Conservation (phyloP, 495 filamentous ascomycete genomes). For the Podospora anserina region DNA sequence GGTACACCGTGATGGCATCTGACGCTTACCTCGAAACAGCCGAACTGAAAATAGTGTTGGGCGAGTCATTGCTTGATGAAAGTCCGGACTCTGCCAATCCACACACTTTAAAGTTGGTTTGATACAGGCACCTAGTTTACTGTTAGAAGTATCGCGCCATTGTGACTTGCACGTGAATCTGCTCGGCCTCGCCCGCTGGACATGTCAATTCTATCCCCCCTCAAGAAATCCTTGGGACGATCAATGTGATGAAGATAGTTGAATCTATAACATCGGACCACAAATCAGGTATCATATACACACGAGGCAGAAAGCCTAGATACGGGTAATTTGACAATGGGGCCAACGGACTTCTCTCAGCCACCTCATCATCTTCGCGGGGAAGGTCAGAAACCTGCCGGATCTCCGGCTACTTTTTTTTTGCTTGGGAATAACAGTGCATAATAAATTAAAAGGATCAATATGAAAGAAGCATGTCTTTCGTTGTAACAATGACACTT, state of each 20-base stretch:
- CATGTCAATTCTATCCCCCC: not conserved
- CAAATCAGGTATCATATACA: not conserved
- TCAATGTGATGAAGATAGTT: too few relatives aligned
- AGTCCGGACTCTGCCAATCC: not conserved
- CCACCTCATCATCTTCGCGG: not conserved
- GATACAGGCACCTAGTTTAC: too few relatives aligned
- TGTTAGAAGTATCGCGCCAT: not conserved
- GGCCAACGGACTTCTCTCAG: too few relatives aligned
- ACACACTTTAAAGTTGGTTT: not conserved
- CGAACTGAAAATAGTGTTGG: not conserved
- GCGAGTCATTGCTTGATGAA: not conserved
- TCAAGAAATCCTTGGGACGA: too few relatives aligned
- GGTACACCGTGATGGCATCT: not conserved
- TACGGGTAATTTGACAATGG: not conserved
- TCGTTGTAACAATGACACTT: too few relatives aligned
- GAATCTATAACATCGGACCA: too few relatives aligned
- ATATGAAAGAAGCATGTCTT: too few relatives aligned
- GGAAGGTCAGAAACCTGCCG: too few relatives aligned
- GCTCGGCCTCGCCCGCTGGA: not conserved
- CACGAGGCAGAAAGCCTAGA: not conserved
- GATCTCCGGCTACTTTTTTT: not conserved
- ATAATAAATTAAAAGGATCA: not conserved
- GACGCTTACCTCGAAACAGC: not conserved
- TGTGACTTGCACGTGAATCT: not conserved
- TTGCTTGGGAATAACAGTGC: not conserved